Conservation (phyloP, 495 filamentous ascomycete species). For the Aspergillus wentii region DNA sequence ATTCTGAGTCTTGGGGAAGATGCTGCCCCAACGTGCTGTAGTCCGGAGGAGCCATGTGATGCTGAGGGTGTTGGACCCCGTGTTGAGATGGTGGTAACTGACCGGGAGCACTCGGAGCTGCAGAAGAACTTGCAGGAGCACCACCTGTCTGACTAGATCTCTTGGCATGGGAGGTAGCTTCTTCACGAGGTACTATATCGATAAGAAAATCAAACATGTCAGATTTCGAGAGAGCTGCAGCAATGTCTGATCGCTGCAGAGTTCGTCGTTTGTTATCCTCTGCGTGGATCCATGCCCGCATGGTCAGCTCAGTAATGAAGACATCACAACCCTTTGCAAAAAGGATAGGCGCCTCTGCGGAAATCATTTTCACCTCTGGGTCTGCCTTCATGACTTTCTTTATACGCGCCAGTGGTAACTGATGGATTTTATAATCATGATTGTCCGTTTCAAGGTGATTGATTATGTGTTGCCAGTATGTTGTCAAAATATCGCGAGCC, state of each 20-base stretch:
- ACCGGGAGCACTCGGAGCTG: conserved; percentile 26
- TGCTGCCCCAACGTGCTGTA: conserved; percentile 58
- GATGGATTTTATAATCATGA: conserved; percentile 97
- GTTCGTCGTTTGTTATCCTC: conserved; percentile 98
- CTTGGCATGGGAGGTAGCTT: conserved; percentile 80
- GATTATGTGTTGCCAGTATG: conserved; percentile 98
- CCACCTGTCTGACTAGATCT: conserved; percentile 58
- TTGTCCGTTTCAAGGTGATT: conserved; percentile 88
- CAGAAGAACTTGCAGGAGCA: conserved; percentile 42
- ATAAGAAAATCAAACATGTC: conserved; percentile 99
- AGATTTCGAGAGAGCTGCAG: conserved; percentile 88
- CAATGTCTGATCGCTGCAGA: conserved; percentile 92
- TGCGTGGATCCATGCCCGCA: conserved; percentile 99
- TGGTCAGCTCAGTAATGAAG: conserved; percentile 97
- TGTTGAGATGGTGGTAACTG: conserved; percentile 61
- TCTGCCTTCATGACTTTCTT: conserved; percentile 99
- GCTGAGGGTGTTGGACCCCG: conserved; percentile 50
- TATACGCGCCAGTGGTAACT: conserved; percentile 90
- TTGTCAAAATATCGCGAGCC: conserved; percentile 94
- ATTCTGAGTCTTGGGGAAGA: conserved; percentile 68
- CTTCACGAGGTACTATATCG: conserved; percentile 95
- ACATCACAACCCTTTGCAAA: conserved; percentile 99
- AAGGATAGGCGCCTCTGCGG: conserved; percentile 92
- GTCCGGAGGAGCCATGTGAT: conserved; percentile 67
- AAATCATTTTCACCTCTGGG: conserved; percentile 99